Base-by-base conservation (phyloP, 1,284 basidiomycete genomes). In the Moesziomyces aphidis region DNA sequence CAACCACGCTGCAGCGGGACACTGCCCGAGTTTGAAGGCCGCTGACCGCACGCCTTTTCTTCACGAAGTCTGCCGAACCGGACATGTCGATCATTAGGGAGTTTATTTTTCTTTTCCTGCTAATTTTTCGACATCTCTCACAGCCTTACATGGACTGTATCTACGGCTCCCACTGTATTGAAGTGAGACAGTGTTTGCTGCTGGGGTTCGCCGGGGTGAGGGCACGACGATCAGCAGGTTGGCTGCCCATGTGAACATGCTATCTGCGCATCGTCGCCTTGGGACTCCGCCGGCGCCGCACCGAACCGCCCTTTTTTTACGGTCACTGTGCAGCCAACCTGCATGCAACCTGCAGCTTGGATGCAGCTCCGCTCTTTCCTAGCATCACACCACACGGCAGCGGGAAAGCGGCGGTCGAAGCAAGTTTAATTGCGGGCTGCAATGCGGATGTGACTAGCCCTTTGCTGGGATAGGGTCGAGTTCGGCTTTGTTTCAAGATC, bases 21-120 rank as follows among this genome's bases (percentile, higher is more conserved):
- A 17, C 13, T 42, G 17, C 31, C 2, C 31, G 31, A 34, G 11
- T 34, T 13, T 34, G 3, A 11, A 13, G 43, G 47, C 50, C 28
- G 46, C 50, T n/a, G 44, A 43, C 48, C 31, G 56, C 42, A 46
- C 42, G 39, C 57, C 26, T 28, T 34, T 15, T n/a, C 50, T 7
- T 7, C 19, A 24, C 19, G 7, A 13, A 21, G 28, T 44, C 58
- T 42, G 23, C 50, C 54, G 51, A 61, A 61, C 28, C 58, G 17
- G 46, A 61, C 58, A 61, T 61, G 58, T 61, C 51, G 58, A 61
- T 61, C 51, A 54, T 43, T 51, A 28, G 26, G 26, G 26, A 4
- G 11, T 34, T 11, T 34, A 15, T 21, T 47, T 47, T 47, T 47
- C 13, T 22, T 23, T 6, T 15, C 22, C 46, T 15, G 15, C 24